These are phyloP conservation scores for Lactuca saligna DNA, from an alignment of 129 eudicot genomes.

Conservation along the genomic window DNA sequence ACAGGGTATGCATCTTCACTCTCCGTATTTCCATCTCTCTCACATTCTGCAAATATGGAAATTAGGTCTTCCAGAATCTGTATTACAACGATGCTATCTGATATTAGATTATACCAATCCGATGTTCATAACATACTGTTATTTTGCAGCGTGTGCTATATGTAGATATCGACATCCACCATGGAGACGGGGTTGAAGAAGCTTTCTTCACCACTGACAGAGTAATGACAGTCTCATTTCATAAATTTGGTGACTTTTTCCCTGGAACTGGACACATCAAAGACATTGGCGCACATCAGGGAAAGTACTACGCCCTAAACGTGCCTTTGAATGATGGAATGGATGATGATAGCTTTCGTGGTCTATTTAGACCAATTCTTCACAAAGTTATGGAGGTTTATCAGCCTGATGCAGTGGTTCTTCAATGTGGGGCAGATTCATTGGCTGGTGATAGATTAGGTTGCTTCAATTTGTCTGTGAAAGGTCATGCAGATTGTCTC, in stretches of 20 bases:
- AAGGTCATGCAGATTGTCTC: slow-evolving; percentile 96
- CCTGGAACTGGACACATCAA: slow-evolving; percentile 96
- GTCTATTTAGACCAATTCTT: slow-evolving; percentile 72
- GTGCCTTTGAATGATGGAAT: slow-evolving; percentile 88
- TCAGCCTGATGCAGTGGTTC: slow-evolving; percentile 95
- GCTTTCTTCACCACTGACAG: slow-evolving; percentile 86
- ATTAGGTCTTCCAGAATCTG: not conserved
- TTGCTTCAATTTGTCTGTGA: slow-evolving; percentile 86
- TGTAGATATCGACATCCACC: slow-evolving; percentile 85
- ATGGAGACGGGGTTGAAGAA: slow-evolving; percentile 97
- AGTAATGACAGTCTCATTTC: slow-evolving; percentile 96
- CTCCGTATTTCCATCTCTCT: not conserved
- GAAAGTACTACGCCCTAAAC: slow-evolving; percentile 83
- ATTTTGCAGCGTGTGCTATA: slow-evolving; percentile 78
- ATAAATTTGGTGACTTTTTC: slow-evolving; percentile 85
- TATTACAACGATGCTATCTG: not conserved
- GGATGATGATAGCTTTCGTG: slow-evolving; percentile 68
- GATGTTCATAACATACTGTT: not conserved
- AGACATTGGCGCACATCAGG: slow-evolving; percentile 62
- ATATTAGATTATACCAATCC: not conserved
- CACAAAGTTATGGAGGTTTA: slow-evolving; percentile 88
- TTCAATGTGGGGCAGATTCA: slow-evolving; percentile 96
- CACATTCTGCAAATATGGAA: not conserved
- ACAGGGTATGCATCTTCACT: slow-evolving; percentile 50
- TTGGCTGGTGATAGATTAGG: slow-evolving; percentile 93